Evolutionary conservation across 345 rosid species (phyloP).

Genomic region (Fremontodendron californicum): DNA sequence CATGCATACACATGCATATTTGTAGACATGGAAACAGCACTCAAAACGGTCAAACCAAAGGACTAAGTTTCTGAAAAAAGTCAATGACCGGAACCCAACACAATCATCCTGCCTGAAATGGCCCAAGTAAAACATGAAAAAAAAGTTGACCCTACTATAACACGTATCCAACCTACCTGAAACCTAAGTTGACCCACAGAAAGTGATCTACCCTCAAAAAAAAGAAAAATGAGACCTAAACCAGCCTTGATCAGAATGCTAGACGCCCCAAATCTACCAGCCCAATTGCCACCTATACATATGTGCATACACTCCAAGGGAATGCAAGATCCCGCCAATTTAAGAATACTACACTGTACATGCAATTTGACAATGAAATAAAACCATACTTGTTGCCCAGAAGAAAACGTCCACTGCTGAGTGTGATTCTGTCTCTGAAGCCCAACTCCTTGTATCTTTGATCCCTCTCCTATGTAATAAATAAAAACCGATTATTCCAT

Average conservation of each 20-base stretch:
- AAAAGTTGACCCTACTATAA: background rate
- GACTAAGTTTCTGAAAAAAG: too few species aligned
- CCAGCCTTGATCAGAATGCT: background rate
- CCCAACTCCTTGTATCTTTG: conserved; percentile 95
- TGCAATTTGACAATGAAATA: conserved; percentile 10
- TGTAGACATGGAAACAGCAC: too few species aligned
- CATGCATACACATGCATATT: background rate
- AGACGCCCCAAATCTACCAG: background rate
- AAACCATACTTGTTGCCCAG: conserved; percentile 80
- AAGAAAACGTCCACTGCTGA: conserved; percentile 90
- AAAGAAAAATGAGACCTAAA: too few species aligned
- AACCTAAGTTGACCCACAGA: background rate
- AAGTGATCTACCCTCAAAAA: background rate
- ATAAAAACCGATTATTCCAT: conserved; percentile 12
- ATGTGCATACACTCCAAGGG: background rate
- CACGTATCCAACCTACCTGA: background rate
- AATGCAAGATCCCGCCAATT: background rate
- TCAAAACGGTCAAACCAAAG: too few species aligned
- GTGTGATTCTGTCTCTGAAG: conserved; percentile 89
- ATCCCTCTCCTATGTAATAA: conserved; percentile 63
- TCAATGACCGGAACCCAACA: background rate
- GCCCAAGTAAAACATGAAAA: background rate
- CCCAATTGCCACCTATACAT: background rate
- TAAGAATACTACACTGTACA: background rate
- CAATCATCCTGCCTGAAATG: background rate